phyloP scores from a whole-genome alignment of 179 eudicot species.

The Sideroxylon spinosum region DNA sequence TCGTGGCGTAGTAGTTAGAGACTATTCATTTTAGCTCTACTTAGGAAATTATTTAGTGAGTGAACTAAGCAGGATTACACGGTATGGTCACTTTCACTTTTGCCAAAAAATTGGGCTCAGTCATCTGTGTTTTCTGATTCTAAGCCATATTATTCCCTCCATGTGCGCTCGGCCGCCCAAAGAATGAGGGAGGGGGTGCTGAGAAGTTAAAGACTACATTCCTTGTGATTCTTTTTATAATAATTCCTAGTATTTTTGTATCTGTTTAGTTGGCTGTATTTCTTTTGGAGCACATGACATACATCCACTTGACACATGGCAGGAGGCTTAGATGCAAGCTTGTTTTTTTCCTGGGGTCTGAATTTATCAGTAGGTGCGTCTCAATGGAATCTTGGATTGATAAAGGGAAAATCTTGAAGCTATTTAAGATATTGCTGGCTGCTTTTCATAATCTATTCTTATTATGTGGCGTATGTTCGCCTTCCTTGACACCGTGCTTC shows the following conservation, averaged over 20 bases:
- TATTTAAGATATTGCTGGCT: not conserved
- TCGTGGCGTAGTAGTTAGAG: not conserved
- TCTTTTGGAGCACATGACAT: not conserved
- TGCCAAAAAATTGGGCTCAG: no score
- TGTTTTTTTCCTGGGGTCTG: not conserved
- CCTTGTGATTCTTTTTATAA: not conserved
- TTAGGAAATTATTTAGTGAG: not conserved
- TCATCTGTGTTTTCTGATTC: no score
- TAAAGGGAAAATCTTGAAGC: not conserved
- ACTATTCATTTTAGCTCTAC: not conserved
- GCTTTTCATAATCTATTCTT: not conserved
- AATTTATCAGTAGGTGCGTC: not conserved
- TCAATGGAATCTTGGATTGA: conserved; percentile 2
- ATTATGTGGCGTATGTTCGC: not conserved
- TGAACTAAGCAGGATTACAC: not conserved
- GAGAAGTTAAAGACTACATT: not conserved
- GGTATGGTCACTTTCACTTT: not conserved
- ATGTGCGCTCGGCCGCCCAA: no score
- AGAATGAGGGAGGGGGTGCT: no score
- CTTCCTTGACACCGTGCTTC: conserved; percentile 48
- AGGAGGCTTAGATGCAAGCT: not conserved
- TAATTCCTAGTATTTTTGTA: not conserved
- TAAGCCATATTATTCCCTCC: no score
- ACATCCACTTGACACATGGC: not conserved
- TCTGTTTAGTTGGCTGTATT: not conserved